Percentiles rank a stretch among this genome's conserved stretches.
Evolutionary conservation across 2,329 filamentous ascomycete genomes (phyloP).

Genomic region (Alternaria gansuensis): DNA sequence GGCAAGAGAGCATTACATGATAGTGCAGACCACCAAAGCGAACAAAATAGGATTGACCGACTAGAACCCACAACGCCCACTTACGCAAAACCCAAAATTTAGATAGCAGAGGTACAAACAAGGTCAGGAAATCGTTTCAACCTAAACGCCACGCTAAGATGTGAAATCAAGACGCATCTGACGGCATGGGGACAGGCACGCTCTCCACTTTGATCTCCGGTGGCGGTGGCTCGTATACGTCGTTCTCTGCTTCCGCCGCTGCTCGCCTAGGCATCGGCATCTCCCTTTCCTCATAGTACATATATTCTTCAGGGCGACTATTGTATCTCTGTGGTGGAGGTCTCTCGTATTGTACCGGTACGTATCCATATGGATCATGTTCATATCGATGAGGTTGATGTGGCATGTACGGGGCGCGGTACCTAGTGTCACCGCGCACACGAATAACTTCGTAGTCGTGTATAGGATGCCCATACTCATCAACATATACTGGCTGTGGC

Average conservation of each 20-base stretch:
- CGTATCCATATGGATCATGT: constrained; percentile 42
- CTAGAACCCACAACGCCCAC: constrained; percentile 1
- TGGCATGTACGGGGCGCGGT: constrained; percentile 21
- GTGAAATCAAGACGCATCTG: constrained; percentile 11
- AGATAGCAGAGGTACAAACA: constrained; percentile 3
- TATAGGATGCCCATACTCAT: constrained; percentile 44
- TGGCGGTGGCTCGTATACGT: constrained; percentile 38
- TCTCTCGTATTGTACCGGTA: constrained; percentile 42
- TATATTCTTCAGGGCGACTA: constrained; percentile 37
- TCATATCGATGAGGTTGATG: constrained; percentile 41
- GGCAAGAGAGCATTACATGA: not conserved
- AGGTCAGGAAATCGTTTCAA: not conserved
- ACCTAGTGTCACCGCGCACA: constrained; percentile 37
- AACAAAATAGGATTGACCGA: not conserved
- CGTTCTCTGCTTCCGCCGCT: constrained; percentile 31
- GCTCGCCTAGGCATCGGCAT: constrained; percentile 32
- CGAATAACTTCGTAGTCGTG: constrained; percentile 47
- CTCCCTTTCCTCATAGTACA: constrained; percentile 48
- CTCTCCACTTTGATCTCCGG: constrained; percentile 42
- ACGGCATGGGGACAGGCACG: constrained; percentile 27
- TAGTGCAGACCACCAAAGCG: not conserved
- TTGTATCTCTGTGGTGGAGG: constrained; percentile 39
- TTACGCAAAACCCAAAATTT: not conserved
- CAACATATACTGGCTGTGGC: constrained; percentile 44
- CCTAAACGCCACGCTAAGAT: constrained; percentile 3